Percentiles rank a stretch among this genome's conserved stretches.
Conservation (phyloP, 208 protist genomes). For the Wallacemonas sp. region DNA sequence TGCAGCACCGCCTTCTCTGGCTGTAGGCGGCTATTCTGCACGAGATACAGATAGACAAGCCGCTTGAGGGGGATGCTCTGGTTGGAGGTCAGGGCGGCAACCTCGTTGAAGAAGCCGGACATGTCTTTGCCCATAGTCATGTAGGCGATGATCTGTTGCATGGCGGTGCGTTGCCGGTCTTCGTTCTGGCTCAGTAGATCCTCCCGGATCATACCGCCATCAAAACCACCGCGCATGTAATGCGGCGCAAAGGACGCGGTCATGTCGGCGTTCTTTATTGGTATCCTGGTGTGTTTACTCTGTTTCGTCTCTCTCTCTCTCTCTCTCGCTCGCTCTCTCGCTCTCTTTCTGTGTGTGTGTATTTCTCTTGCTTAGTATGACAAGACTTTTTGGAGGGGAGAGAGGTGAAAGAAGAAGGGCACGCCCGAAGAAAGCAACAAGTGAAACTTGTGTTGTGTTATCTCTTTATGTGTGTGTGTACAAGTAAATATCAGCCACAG, state of each 20-base stretch:
- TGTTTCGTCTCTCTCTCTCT: not conserved
- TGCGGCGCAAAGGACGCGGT: constrained; percentile 6
- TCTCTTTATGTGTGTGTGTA: no score
- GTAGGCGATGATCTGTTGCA: constrained; percentile 97
- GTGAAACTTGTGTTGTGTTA: no score
- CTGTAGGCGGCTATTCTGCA: constrained; percentile 97
- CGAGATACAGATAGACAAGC: constrained; percentile 98
- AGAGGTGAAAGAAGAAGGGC: not conserved
- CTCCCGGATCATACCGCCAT: constrained; percentile 85
- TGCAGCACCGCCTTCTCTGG: constrained; percentile 97
- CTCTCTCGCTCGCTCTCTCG: no score
- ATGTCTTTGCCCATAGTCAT: constrained; percentile 99
- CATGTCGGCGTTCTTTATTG: not conserved
- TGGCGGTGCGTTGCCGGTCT: constrained; percentile 90
- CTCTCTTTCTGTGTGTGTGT: no score
- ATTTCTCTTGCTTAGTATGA: no score
- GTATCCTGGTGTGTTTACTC: not conserved
- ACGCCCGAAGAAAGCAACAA: not conserved
- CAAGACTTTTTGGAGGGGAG: not conserved
- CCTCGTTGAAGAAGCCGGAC: constrained; percentile 90
- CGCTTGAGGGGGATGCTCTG: constrained; percentile 98
- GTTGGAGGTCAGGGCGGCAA: constrained; percentile 95
- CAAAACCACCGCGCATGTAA: constrained; percentile 59
- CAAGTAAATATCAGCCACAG: no score
- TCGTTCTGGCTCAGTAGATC: constrained; percentile 88